Evolutionary conservation across 2,329 filamentous ascomycete species (phyloP).

Genomic region (Fusarium sarcochroum): DNA sequence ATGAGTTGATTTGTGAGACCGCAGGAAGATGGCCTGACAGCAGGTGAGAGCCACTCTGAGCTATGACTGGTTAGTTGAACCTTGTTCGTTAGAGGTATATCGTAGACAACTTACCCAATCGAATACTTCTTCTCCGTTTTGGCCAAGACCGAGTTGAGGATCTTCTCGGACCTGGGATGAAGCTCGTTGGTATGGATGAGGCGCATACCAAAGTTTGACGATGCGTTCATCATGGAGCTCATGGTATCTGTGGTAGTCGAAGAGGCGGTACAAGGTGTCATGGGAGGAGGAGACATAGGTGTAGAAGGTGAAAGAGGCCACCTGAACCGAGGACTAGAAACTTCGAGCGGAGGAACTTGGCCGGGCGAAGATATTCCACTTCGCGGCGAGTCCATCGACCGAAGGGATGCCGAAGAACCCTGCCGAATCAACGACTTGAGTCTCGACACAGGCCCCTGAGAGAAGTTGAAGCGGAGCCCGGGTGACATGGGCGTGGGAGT

Average conservation of each 20-base stretch:
- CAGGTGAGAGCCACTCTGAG: slow-evolving; percentile 60
- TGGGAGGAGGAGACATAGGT: slow-evolving; percentile 59
- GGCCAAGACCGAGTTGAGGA: slow-evolving; percentile 62
- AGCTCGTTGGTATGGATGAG: slow-evolving; percentile 65
- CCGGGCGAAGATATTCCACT: slow-evolving; percentile 52
- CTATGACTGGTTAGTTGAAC: slow-evolving; percentile 47
- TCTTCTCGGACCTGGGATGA: slow-evolving; percentile 62
- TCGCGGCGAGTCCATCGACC: slow-evolving; percentile 43
- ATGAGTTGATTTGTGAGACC: slow-evolving; percentile 67
- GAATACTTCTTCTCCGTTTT: slow-evolving; percentile 65
- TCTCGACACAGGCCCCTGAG: slow-evolving; percentile 51
- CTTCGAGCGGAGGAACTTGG: slow-evolving; percentile 51
- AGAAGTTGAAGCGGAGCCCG: slow-evolving; percentile 52
- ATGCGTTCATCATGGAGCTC: slow-evolving; percentile 49
- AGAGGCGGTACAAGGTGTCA: slow-evolving; percentile 63
- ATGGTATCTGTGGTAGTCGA: slow-evolving; percentile 52
- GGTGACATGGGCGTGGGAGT: slow-evolving; percentile 51
- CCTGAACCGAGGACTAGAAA: slow-evolving; percentile 46
- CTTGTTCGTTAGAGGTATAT: neutral
- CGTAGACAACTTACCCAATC: slow-evolving; percentile 54
- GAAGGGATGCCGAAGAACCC: slow-evolving; percentile 43
- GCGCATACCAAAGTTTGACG: slow-evolving; percentile 63
- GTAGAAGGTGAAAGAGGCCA: slow-evolving; percentile 57
- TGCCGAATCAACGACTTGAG: slow-evolving; percentile 53
- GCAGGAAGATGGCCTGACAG: slow-evolving; percentile 59